Evolutionary conservation across 192 early-diverging fungal genomes (phyloP), one percentile per base, ranked within the genome.

Genomic region (Dissophora globulifera): DNA sequence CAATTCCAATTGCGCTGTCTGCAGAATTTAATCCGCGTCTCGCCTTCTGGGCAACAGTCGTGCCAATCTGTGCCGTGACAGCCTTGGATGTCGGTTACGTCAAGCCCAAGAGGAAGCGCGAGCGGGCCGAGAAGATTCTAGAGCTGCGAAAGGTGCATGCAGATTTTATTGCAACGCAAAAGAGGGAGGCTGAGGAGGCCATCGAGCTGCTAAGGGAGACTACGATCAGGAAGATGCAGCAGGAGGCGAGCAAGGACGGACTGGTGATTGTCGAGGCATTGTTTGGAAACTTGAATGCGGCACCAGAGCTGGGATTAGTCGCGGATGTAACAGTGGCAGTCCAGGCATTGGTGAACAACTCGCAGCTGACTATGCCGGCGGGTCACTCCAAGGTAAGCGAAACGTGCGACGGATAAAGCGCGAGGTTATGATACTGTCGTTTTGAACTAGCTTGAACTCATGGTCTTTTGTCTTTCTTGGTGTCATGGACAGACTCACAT

Each of bases 281-380:
- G 38, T 99, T 98, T 64, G 97, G 97, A 56, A 89, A 95, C 72
- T 78, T 98, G 30, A 35, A 57, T 3, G 50, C 61, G 0, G 76
- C 57, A 9, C 49, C 59, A 35, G 78, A 78, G 20, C 51, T 53
- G 8, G 67, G 69, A 41, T 47, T 71, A 20, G 65, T 80, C 30
- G 81, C 90, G 19, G 98, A 99, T 81, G 96, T 97, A 3, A 94
- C 94, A 5, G 69, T 94, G 31, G 86, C 94, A 32, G 81, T 98
- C 6, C 95, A 97, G 55, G 85, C 89, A 5, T 79, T 98, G 32
- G 93, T 98, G 15, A 82, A 86, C 58, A 86, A 93, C 40, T 92
- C 92, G 25, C 92, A 98, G 81, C 83, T 99, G 60, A 92, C 91
- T 19, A 92, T 99, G 62, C 90, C 92, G 9, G 92, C 89, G 16